Evolutionary conservation across 2,329 filamentous ascomycete species (phyloP), one percentile per base, ranked within the genome.

Genomic region (Neopestalotiopsis sp.): DNA sequence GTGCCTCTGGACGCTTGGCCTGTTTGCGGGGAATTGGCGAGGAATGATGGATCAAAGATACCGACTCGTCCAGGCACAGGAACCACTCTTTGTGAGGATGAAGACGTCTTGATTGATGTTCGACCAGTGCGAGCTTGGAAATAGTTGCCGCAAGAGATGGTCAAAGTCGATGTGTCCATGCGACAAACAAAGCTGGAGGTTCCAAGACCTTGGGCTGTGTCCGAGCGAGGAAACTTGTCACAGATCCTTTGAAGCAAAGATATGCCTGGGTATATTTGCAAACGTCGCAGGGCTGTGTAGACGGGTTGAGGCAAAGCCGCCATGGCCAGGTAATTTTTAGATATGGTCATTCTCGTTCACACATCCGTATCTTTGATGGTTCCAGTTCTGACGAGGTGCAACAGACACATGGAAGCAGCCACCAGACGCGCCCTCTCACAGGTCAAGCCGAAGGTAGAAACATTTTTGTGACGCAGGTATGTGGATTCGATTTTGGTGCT

Each of bases 11-110:
- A 67, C 34, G 42, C 56, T 59, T 65, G 20, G 65, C 30, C 65
- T 61, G 56, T 59, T 67, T 67, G 28, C 30, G 30, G 65, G 65
- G 65, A 20, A 56, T 57, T 66, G 63, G 32, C 42, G 42, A 64
- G 10, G 20, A 14, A 28, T 28, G 30, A 38, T 10, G 34, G 34
- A 38, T 38, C 34, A 38, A 10, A 28, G 28, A 65, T 65, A 40
- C 40, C 20, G 49, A 38, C 62, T 65, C 62, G 28, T 32, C 32
- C 59, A 62, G 59, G 59, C 38, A 62, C 61, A 24, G 28, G 20
- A 20, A 24, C 59, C 14, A 20, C 40, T 12, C 20, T 9, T n/a
- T n/a, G 17, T 53, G 45, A 9, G 14, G 9, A 7, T 10, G 17
- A 53, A 9, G 45, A 9, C n/a, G 45, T 53, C 45, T 53, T 20